phyloP scores from a whole-genome alignment of 192 early-diverging fungal species.

The Entrophospora sp. region DNA sequence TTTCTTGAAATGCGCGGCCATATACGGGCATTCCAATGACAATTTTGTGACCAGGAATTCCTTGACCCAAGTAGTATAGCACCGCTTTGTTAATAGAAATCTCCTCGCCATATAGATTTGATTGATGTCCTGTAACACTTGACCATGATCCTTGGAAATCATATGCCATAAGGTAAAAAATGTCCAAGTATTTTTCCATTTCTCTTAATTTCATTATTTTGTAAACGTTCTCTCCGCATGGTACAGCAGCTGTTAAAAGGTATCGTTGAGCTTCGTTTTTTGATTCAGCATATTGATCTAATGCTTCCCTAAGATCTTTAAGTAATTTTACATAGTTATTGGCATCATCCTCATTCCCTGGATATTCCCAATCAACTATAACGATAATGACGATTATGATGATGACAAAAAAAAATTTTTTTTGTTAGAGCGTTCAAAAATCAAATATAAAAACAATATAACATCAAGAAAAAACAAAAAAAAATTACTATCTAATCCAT shows the following conservation, averaged over 20 bases:
- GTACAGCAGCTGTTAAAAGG: conserved; percentile 60
- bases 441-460: too few species aligned
- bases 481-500: conserved; percentile 45
- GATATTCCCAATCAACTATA: conserved; percentile 69
- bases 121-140: conserved; percentile 68
- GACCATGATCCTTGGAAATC: conserved; percentile 68
- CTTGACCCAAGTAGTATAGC: conserved; percentile 53
- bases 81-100: conserved; percentile 63
- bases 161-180: conserved; percentile 92
- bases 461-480: neutral
- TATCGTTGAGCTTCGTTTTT: conserved; percentile 34
- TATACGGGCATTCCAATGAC: conserved; percentile 89
- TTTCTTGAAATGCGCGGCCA: conserved; percentile 87
- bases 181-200: conserved; percentile 59
- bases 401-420: too few species aligned
- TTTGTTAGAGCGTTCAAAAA: too few species aligned
- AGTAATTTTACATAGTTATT: conserved; percentile 72
- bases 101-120: conserved; percentile 65
- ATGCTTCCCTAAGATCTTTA: conserved; percentile 52
- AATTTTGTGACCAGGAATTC: conserved; percentile 76
- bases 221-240: conserved; percentile 55
- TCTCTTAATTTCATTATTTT: conserved; percentile 47
- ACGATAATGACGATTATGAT: neutral
- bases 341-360: conserved; percentile 66
- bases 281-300: conserved; percentile 48